Evolutionary conservation across 768 basidiomycete genomes (phyloP), one percentile per base, ranked within the genome.

Genomic region (Coprinopsis strossmayeri): DNA sequence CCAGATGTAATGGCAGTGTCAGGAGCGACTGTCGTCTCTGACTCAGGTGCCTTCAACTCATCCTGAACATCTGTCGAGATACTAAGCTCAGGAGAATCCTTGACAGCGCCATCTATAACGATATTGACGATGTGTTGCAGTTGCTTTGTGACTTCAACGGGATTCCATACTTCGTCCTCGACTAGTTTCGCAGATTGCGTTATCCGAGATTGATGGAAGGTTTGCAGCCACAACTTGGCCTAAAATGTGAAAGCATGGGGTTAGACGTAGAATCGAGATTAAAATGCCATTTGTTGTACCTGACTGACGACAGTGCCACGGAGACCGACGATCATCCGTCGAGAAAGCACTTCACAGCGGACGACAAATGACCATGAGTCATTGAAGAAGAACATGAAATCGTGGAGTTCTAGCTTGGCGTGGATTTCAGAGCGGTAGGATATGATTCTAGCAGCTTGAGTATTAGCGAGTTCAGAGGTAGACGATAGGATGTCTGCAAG

Each of bases 111-210:
- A 53, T 87, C 82, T 15, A 96, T 74, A 43, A 99, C 66, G 7
- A 84, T 68, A 57, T 88, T 77, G 30, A 84, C 75, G n/a, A 80
- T 70, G 42, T 73, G 77, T 65, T 98, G 95, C 23, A 89, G 65
- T 3, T 68, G 54, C 3, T 70, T 59, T 1, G 82, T 69, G 12
- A 95, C 81, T 48, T 96, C 90, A 12, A 80, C 74, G 13, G 87
- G 87, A 50, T 73, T 81, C 96, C 96, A 98, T 51, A 85, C 87
- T 61, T 99, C 96, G 55, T 97, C 92, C 63, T 98, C 93, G 5
- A 99, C 95, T 23, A 91, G 68, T 62, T 87, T 91, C 23, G 95
- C 94, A 2, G 86, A 87, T 48, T 76, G 76, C 2, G 83, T 78
- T 37, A 98, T 77, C 44, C 87, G 77, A 10, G 74, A 65, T 55